Evolutionary conservation across 345 rosid genomes (phyloP).

Genomic region (Euphorbia peplus): DNA sequence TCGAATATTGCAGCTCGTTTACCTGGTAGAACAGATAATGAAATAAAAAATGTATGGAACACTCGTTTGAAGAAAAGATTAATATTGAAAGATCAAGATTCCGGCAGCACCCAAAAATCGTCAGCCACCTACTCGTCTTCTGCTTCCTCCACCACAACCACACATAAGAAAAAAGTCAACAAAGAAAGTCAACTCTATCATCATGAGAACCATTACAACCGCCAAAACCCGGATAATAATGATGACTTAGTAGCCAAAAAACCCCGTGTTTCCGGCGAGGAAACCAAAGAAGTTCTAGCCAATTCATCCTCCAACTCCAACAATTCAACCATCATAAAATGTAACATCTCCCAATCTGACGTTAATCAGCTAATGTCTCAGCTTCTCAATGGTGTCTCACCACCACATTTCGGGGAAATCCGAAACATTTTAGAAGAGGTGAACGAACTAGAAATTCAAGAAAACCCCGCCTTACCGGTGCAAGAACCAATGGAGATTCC

Average conservation of each 20-base stretch:
- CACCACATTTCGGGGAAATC: background rate
- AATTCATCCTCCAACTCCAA: constrained; percentile 36
- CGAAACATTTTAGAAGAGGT: constrained; percentile 44
- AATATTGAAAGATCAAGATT: constrained; percentile 8
- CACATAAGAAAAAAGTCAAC: constrained; percentile 6
- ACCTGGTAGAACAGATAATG: constrained; percentile 90
- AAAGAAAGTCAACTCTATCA: background rate
- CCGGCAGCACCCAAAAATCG: background rate
- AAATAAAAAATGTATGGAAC: constrained; percentile 90
- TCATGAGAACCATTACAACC: constrained; percentile 10
- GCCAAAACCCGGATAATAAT: background rate
- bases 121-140: constrained; percentile 36
- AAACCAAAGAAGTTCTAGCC: constrained; percentile 31
- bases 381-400: constrained; percentile 8
- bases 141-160: constrained; percentile 24
- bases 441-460: constrained; percentile 43
- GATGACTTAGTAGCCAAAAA: constrained; percentile 25
- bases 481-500: constrained; percentile 32
- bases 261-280: constrained; percentile 16
- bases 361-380: constrained; percentile 4
- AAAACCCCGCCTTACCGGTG: background rate
- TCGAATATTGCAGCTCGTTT: constrained; percentile 76
- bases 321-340: constrained; percentile 19
- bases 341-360: constrained; percentile 14
- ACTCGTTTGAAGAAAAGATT: constrained; percentile 70